A percentile compares a stretch with the other conserved stretches of the same genome.
Evolutionary conservation across 129 eudicot species (phyloP).

Genomic region (Tagetes erecta): DNA sequence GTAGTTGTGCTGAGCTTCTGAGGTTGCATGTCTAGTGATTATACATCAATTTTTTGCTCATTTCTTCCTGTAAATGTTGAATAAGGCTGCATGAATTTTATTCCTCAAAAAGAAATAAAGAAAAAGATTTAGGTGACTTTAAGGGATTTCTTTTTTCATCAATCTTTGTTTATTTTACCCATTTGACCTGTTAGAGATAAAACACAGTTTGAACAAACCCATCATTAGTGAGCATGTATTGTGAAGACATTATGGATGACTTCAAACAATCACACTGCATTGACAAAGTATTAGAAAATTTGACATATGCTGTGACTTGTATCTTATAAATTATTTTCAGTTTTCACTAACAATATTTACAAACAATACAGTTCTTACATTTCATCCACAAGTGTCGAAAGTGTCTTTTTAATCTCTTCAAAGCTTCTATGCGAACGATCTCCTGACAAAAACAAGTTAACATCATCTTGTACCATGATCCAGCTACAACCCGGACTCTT

Average conservation of each 20-base stretch:
- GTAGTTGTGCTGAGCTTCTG: slow-evolving; percentile 45
- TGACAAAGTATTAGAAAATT: too few relatives aligned
- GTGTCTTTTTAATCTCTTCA: slow-evolving; percentile 37
- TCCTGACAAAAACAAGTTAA: slow-evolving; percentile 52
- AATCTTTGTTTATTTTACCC: not conserved
- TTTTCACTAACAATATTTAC: not conserved
- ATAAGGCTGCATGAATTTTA: not conserved
- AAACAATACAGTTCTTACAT: slow-evolving; percentile 29
- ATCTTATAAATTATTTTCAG: too few relatives aligned
- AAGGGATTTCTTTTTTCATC: not conserved
- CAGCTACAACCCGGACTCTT: slow-evolving; percentile 83
- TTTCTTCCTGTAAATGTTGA: slow-evolving; percentile 23
- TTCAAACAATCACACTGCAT: too few relatives aligned
- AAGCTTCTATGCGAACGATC: slow-evolving; percentile 46
- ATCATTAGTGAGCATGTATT: not conserved
- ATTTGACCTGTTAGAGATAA: not conserved
- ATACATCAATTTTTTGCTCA: slow-evolving; percentile 28
- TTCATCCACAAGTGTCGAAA: slow-evolving; percentile 34
- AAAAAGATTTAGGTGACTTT: not conserved
- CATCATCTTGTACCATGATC: slow-evolving; percentile 45
- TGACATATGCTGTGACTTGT: too few relatives aligned
- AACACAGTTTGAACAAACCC: not conserved
- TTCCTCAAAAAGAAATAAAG: too few relatives aligned
- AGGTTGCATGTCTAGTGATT: slow-evolving; percentile 27
- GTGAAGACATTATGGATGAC: not conserved